phyloP scores from a whole-genome alignment of 1,284 basidiomycete species.

The Violaceomyces palustris region DNA sequence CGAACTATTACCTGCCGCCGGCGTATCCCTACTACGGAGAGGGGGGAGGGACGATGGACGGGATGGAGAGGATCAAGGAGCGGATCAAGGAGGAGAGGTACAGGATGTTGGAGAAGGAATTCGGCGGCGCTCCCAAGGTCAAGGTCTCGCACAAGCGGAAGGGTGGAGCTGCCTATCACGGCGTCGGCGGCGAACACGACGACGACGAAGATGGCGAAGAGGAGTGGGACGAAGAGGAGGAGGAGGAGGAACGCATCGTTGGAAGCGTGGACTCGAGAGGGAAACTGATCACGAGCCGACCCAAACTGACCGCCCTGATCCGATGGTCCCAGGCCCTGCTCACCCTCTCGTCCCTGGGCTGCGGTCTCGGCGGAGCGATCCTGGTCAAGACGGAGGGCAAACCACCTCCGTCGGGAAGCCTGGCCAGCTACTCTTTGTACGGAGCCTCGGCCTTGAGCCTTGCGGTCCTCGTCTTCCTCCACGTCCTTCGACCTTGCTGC shows the following conservation, averaged over 20 bases:
- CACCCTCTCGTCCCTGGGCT: constrained; percentile 16
- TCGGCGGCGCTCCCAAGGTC: constrained; percentile 28
- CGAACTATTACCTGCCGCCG: not conserved
- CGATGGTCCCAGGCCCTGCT: constrained; percentile 23
- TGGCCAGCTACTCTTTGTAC: constrained; percentile 30
- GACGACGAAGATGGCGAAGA: constrained; percentile 18
- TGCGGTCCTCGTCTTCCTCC: constrained; percentile 24
- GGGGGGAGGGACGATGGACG: not conserved
- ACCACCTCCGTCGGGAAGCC: constrained; percentile 12
- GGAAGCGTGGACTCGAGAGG: constrained; percentile 26
- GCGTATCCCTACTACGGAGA: not conserved
- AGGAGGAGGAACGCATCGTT: constrained; percentile 10
- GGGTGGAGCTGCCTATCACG: no score
- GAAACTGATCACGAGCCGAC: constrained; percentile 17
- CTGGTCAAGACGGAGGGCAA: constrained; percentile 22
- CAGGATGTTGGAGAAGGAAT: constrained; percentile 42
- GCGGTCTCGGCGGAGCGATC: constrained; percentile 30
- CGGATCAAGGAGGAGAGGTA: constrained; percentile 40
- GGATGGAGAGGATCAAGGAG: constrained; percentile 10
- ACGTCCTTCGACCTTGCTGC: constrained; percentile 15
- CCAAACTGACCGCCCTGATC: constrained; percentile 12
- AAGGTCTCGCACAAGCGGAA: constrained; percentile 22
- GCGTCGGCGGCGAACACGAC: constrained; percentile 5
- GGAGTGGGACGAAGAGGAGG: constrained; percentile 11
- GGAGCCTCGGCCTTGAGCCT: constrained; percentile 15